A percentile compares a stretch with the other conserved stretches of the same genome.
Conservation (phyloP, 2,329 filamentous ascomycete genomes). For the Macrophomina phaseolina region DNA sequence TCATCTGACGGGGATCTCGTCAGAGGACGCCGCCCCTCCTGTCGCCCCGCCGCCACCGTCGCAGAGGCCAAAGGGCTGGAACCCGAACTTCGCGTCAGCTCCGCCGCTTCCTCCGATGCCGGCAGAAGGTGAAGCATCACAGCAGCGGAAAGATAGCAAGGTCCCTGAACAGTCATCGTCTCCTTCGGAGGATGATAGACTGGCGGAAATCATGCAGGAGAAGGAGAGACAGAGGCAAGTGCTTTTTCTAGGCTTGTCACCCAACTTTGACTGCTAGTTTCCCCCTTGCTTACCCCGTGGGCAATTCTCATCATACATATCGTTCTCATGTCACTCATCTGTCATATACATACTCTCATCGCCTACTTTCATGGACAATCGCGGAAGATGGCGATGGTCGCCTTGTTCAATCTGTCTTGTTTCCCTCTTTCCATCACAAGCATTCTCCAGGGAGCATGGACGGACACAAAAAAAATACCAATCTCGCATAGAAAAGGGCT, state of each 20-base stretch:
- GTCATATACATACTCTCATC: background rate
- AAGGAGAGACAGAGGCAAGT: conserved; percentile 8
- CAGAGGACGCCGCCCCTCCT: background rate
- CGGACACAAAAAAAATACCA: background rate
- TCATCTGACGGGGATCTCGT: background rate
- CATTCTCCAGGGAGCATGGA: background rate
- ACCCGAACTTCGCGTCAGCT: conserved; percentile 10
- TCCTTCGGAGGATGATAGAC: background rate
- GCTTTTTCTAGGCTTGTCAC: background rate
- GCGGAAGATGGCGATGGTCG: background rate
- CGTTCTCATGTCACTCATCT: background rate
- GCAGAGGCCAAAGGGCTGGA: conserved; percentile 7
- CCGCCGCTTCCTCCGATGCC: background rate
- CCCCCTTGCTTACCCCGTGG: background rate
- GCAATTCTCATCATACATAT: background rate
- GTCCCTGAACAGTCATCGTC: background rate
- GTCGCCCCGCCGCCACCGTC: background rate
- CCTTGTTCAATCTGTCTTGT: background rate
- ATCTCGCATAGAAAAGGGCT: background rate
- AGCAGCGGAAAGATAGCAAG: background rate
- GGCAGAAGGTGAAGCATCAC: background rate
- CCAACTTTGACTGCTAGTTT: background rate
- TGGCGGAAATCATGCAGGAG: background rate
- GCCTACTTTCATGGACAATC: background rate
- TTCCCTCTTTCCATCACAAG: background rate